These are phyloP conservation scores for Claviceps sp. DNA, from an alignment of 2,329 filamentous ascomycete genomes.

Conservation along the genomic window DNA sequence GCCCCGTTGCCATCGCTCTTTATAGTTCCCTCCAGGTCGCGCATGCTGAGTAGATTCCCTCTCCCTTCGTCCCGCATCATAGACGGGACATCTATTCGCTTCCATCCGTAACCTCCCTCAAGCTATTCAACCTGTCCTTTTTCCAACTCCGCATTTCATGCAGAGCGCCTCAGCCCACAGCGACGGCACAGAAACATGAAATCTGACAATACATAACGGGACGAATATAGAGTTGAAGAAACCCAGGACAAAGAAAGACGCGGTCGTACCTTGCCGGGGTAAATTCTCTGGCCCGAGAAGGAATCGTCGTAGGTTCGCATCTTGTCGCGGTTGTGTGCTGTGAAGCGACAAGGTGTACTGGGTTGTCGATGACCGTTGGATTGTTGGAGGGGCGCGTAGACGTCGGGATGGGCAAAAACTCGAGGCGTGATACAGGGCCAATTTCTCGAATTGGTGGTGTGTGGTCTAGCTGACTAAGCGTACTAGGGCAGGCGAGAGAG, in stretches of 20 bases:
- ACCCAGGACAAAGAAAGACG: background rate
- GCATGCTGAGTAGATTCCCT: background rate
- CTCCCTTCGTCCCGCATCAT: background rate
- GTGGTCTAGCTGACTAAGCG: conserved; percentile 27
- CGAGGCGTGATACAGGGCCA: conserved; percentile 19
- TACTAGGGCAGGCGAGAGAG: conserved; percentile 23
- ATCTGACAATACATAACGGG: background rate
- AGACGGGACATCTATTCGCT: background rate
- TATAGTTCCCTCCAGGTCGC: background rate
- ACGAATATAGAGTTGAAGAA: background rate
- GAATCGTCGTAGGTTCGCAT: conserved; percentile 56
- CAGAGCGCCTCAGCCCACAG: background rate
- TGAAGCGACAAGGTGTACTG: conserved; percentile 26
- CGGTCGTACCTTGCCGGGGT: conserved; percentile 50
- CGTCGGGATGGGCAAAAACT: conserved; percentile 17
- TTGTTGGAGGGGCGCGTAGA: conserved; percentile 15
- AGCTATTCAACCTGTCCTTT: background rate
- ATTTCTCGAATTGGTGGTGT: conserved; percentile 28
- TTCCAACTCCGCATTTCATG: background rate
- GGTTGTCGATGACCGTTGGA: conserved; percentile 26
- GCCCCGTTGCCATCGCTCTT: background rate
- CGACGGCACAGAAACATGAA: background rate
- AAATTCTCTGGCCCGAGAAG: conserved; percentile 54
- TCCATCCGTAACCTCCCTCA: background rate
- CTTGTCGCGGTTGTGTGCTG: conserved; percentile 29